Conservation (phyloP, 305 asterid genomes). For the Striga hermonthica region DNA sequence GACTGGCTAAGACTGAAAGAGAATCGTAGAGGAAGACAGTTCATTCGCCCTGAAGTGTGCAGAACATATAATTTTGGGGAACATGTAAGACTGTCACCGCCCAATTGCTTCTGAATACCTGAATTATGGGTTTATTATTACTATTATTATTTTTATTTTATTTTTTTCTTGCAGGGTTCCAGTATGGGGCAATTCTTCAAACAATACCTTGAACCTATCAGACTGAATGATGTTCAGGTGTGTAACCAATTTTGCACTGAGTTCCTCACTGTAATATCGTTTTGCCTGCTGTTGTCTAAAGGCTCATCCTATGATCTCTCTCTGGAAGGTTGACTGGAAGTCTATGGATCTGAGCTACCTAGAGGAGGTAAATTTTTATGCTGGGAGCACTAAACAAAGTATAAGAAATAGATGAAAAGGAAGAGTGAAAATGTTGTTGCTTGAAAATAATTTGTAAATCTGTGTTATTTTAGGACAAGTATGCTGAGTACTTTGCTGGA, state of each 20-base stretch:
- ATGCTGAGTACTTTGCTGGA: constrained; percentile 61
- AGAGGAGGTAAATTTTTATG: constrained; percentile 59
- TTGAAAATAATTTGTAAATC: constrained; percentile 12
- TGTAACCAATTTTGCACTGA: constrained; percentile 28
- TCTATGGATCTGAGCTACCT: constrained; percentile 91
- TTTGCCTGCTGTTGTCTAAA: constrained; percentile 32
- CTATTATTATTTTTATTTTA: no score
- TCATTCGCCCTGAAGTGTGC: constrained; percentile 97
- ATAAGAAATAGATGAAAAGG: constrained; percentile 8
- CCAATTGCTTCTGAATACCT: constrained; percentile 24
- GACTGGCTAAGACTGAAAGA: constrained; percentile 95
- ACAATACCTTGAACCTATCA: constrained; percentile 92
- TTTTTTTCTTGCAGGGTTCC: constrained; percentile 60
- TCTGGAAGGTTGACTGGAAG: constrained; percentile 84
- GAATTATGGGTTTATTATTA: constrained; percentile 23
- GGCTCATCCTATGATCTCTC: constrained; percentile 21
- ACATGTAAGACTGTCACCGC: constrained; percentile 63
- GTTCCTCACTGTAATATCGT: constrained; percentile 11
- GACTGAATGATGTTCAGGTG: constrained; percentile 86
- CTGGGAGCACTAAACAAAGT: constrained; percentile 13
- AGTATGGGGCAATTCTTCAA: constrained; percentile 96
- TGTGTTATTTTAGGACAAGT: constrained; percentile 56
- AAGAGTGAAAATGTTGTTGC: constrained; percentile 14
- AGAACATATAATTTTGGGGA: constrained; percentile 96
- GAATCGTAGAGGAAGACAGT: constrained; percentile 85